A percentile compares a stretch with the other conserved stretches of the same genome.
phyloP scores from a whole-genome alignment of 176 grass and related monocot genomes.

The Luzula sylvatica region DNA sequence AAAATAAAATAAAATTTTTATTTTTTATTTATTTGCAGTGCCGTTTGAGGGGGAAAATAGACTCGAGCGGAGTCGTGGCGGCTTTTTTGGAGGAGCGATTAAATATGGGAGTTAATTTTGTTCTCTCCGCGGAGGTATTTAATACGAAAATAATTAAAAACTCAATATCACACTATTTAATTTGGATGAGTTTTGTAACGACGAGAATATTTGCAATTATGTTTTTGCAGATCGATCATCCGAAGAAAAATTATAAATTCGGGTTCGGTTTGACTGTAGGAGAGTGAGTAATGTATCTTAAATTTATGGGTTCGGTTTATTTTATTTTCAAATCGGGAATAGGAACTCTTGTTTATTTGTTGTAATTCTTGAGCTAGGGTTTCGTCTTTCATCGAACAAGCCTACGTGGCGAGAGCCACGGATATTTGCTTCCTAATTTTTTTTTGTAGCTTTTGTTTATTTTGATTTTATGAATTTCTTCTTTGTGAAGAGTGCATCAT shows the following conservation, averaged over 20 bases:
- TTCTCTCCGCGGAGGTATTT: conserved; percentile 96
- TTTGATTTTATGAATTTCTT: neutral
- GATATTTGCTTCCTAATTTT: conserved; percentile 13
- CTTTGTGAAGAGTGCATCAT: conserved; percentile 1
- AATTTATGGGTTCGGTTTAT: neutral
- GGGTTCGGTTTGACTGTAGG: conserved; percentile 94
- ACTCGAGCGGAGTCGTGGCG: conserved; percentile 77
- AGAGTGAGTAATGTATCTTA: conserved; percentile 40
- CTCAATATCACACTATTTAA: neutral
- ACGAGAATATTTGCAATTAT: conserved; percentile 16
- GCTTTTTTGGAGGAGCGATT: conserved; percentile 83
- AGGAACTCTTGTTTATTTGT: conserved; percentile 16
- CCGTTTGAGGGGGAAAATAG: conserved; percentile 87
- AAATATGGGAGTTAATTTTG: conserved; percentile 97
- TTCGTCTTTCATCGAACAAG: conserved; percentile 62
- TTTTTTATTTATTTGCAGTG: conserved; percentile 42
- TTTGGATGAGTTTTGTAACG: neutral
- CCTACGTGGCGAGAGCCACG: conserved; percentile 10
- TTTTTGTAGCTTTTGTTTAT: too few relatives aligned
- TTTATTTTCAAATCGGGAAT: conserved; percentile 10
- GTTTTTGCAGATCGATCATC: conserved; percentile 71
- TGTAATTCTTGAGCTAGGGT: conserved; percentile 21
- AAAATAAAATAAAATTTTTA: neutral
- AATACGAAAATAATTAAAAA: conserved; percentile 5
- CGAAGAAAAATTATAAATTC: conserved; percentile 99